These are phyloP conservation scores for Wickerhamiella azyma DNA, from an alignment of 805 yeast genomes.

Conservation along the genomic window DNA sequence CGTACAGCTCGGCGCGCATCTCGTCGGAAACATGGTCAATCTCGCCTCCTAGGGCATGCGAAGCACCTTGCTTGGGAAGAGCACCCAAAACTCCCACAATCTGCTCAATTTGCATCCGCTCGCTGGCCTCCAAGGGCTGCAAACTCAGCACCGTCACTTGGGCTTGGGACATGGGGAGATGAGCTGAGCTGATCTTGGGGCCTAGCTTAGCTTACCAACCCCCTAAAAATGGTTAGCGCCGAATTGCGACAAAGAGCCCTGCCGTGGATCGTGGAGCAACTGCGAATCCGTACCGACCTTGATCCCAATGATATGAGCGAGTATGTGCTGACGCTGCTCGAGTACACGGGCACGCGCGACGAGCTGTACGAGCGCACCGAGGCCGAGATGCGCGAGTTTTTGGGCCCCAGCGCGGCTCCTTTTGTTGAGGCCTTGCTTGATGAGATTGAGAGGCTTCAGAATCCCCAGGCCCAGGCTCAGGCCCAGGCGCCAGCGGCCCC, in stretches of 20 bases:
- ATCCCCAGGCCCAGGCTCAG: not conserved
- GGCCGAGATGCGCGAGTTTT: slow-evolving; percentile 30
- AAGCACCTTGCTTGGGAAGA: not conserved
- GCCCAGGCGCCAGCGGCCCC: slow-evolving; percentile 5
- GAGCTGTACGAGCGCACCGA: slow-evolving; percentile 26
- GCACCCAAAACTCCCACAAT: not conserved
- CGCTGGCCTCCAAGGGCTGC: not conserved
- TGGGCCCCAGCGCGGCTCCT: slow-evolving; percentile 23
- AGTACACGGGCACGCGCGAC: slow-evolving; percentile 26
- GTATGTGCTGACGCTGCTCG: slow-evolving; percentile 32
- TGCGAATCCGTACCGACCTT: slow-evolving; percentile 25
- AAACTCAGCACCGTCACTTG: not conserved
- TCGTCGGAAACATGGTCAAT: not conserved
- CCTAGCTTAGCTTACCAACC: not conserved
- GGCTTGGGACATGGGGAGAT: too few species aligned
- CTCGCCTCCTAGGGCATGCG: not conserved
- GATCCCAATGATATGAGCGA: slow-evolving; percentile 33
- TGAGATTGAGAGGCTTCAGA: slow-evolving; percentile 18
- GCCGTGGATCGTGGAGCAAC: slow-evolving; percentile 22
- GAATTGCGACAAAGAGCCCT: slow-evolving; percentile 14
- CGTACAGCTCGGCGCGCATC: not conserved
- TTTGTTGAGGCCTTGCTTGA: slow-evolving; percentile 27
- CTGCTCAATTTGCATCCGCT: not conserved
- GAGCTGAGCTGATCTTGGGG: too few species aligned
- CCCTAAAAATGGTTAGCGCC: slow-evolving; percentile 4